Evolutionary conservation across 23 red algal genomes (phyloP).

Genomic region (Gracilaria vermiculophylla): DNA sequence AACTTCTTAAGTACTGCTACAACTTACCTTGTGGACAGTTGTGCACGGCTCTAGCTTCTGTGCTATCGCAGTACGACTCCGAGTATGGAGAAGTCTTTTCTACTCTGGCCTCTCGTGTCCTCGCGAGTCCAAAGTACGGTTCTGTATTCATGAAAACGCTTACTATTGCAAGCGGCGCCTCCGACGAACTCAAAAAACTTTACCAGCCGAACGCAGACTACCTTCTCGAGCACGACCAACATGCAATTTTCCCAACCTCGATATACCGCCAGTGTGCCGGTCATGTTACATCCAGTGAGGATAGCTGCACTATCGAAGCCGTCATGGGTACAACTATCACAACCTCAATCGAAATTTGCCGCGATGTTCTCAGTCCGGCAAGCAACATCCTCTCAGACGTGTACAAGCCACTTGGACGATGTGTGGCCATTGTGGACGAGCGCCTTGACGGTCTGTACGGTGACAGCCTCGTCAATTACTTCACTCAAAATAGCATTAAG

Average conservation of each 20-base stretch:
- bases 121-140: constrained; percentile 4
- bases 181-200: background rate
- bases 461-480: constrained; percentile 24
- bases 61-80: constrained; percentile 13
- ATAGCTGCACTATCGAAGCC: constrained; percentile 50
- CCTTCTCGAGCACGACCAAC: constrained; percentile 58
- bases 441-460: constrained; percentile 73
- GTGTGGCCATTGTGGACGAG: constrained; percentile 67
- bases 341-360: constrained; percentile 67
- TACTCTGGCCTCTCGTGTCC: constrained; percentile 44
- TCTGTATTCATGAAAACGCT: constrained; percentile 55
- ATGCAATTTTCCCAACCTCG: constrained; percentile 73
- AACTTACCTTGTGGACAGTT: constrained; percentile 59
- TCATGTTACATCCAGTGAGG: constrained; percentile 59
- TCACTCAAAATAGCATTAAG: constrained; percentile 37
- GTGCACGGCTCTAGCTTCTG: constrained; percentile 2
- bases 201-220: constrained; percentile 71
- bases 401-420: constrained; percentile 69
- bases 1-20: constrained; percentile 75
- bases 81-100: background rate
- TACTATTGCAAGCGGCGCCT: constrained; percentile 20
- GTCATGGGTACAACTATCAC: constrained; percentile 82
- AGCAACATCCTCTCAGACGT: constrained; percentile 40
- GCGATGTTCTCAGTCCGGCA: constrained; percentile 55
- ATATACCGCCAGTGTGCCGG: constrained; percentile 67